A percentile compares a stretch with the other conserved stretches of the same genome.
Conservation (phyloP, 768 basidiomycete species). For the Pulveroboletus sp. region DNA sequence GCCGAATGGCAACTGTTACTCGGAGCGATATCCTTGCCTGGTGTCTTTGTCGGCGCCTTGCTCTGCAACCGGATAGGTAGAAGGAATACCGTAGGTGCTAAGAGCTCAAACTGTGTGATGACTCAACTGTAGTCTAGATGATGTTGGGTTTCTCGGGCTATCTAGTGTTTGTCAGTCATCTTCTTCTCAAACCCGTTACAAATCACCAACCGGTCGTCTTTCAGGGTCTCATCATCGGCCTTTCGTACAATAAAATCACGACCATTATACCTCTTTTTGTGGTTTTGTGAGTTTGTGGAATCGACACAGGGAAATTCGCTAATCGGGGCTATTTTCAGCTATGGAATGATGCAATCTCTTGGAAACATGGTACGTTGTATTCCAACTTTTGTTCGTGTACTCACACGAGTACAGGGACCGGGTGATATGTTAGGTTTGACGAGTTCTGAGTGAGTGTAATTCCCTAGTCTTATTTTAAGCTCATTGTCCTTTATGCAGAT, state of each 20-base stretch:
- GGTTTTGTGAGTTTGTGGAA: slow-evolving; percentile 45
- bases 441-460: slow-evolving; percentile 52
- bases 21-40: slow-evolving; percentile 57
- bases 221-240: slow-evolving; percentile 51
- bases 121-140: slow-evolving; percentile 39
- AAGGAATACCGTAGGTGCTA: slow-evolving; percentile 46
- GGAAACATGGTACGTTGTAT: slow-evolving; percentile 52
- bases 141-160: slow-evolving; percentile 67
- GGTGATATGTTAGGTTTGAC: slow-evolving; percentile 68
- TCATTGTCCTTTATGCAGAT: slow-evolving; percentile 32
- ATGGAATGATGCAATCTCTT: slow-evolving; percentile 67
- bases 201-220: neutral
- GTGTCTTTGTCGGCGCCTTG: slow-evolving; percentile 46
- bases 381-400: neutral
- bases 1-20: slow-evolving; percentile 71
- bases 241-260: slow-evolving; percentile 58
- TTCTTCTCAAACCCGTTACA: neutral
- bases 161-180: slow-evolving; percentile 48
- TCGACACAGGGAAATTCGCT: neutral
- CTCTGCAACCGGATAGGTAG: slow-evolving; percentile 53
- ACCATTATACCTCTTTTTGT: slow-evolving; percentile 61
- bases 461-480: neutral
- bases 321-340: slow-evolving; percentile 34
- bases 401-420: slow-evolving; percentile 45
- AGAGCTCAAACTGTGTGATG: neutral